Percentiles rank a stretch among this genome's conserved stretches.
These are phyloP conservation scores for Xerocomellus intermedius DNA, from an alignment of 768 basidiomycete genomes.

Conservation along the genomic window DNA sequence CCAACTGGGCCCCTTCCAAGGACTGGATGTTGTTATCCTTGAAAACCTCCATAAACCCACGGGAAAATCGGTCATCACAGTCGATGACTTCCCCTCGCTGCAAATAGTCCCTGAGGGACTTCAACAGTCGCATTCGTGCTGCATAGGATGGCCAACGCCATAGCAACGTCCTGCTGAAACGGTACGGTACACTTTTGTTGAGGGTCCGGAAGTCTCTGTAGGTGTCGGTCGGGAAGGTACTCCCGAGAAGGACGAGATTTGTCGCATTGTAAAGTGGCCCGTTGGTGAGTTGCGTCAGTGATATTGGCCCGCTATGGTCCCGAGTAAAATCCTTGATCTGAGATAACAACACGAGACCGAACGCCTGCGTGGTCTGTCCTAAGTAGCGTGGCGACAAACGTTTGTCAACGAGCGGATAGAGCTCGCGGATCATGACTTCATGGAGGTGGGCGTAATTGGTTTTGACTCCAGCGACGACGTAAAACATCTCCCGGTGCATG, in stretches of 20 bases:
- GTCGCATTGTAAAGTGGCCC: constrained; percentile 18
- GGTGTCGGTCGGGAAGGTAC: constrained; percentile 16
- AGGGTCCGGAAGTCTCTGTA: constrained; percentile 22
- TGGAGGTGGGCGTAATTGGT: constrained; percentile 8
- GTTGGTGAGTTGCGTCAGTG: constrained; percentile 16
- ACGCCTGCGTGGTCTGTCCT: constrained; percentile 7
- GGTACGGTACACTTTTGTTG: constrained; percentile 18
- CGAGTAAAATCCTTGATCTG: constrained; percentile 8
- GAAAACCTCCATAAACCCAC: constrained; percentile 18
- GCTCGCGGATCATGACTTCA: constrained; percentile 15
- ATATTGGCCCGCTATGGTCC: not conserved
- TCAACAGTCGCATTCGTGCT: constrained; percentile 13
- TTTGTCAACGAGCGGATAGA: constrained; percentile 25
- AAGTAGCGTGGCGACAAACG: constrained; percentile 12
- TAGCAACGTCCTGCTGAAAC: constrained; percentile 13
- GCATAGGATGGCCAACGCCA: constrained; percentile 13
- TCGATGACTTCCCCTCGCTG: constrained; percentile 6
- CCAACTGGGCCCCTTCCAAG: constrained; percentile 16
- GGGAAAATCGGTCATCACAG: constrained; percentile 6
- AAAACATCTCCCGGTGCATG: constrained; percentile 11
- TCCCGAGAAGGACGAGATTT: constrained; percentile 21
- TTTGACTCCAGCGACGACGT: constrained; percentile 12
- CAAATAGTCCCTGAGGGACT: constrained; percentile 11
- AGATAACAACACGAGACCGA: constrained; percentile 13
- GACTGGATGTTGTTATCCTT: constrained; percentile 15